phyloP scores from a whole-genome alignment of 192 early-diverging fungal species.

The Coemansia sp. region DNA sequence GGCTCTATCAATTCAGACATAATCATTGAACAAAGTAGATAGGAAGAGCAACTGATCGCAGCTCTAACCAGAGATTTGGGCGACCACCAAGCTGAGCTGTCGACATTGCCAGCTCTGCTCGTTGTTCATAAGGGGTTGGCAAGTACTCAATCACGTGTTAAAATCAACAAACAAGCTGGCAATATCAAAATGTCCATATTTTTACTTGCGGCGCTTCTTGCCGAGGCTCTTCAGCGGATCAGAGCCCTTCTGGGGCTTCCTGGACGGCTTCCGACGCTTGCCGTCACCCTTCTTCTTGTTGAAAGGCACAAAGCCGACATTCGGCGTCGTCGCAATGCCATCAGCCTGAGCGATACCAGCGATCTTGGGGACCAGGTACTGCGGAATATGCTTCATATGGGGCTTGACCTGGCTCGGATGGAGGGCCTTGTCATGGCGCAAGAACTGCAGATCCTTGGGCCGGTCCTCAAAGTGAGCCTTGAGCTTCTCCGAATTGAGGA shows the following conservation, averaged over 20 bases:
- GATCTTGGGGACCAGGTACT: constrained; percentile 88
- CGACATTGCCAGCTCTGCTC: neutral
- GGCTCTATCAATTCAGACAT: neutral
- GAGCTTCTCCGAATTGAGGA: constrained; percentile 92
- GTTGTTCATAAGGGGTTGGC: neutral
- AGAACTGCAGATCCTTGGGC: constrained; percentile 84
- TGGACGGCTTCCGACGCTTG: constrained; percentile 29
- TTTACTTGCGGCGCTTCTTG: constrained; percentile 34
- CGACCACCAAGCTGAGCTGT: neutral
- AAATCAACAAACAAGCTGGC: neutral
- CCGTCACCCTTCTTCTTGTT: constrained; percentile 27
- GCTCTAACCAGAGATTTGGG: neutral
- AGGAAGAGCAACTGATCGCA: neutral
- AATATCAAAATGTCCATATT: neutral
- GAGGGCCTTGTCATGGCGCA: constrained; percentile 88
- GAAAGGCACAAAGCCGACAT: constrained; percentile 53
- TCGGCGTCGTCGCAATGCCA: constrained; percentile 30
- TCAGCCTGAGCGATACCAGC: constrained; percentile 46
- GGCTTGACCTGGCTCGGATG: constrained; percentile 78
- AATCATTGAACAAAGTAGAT: neutral
- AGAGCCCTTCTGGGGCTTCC: constrained; percentile 16
- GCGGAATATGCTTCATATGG: constrained; percentile 92
- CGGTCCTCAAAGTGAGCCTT: constrained; percentile 97
- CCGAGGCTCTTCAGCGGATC: constrained; percentile 45
- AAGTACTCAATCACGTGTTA: neutral